These are phyloP conservation scores for Tuber microsphaerosporum DNA, from an alignment of 495 filamentous ascomycete species.

Conservation along the genomic window DNA sequence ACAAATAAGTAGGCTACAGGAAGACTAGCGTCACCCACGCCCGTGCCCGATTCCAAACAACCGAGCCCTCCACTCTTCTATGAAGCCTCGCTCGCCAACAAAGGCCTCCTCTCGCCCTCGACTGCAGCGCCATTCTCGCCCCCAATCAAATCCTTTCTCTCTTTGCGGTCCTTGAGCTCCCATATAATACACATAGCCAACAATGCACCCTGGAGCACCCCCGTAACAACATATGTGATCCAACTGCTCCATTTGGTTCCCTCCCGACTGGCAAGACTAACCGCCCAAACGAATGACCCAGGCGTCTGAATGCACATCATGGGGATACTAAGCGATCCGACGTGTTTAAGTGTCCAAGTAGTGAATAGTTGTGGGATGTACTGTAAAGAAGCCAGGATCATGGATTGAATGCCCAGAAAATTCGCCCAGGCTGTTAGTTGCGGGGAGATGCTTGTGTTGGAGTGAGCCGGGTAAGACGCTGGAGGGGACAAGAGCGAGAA, in stretches of 20 bases:
- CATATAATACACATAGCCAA: constrained; percentile 74
- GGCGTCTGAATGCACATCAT: constrained; percentile 99
- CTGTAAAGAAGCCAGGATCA: constrained; percentile 75
- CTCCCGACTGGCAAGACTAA: constrained; percentile 70
- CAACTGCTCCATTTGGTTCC: constrained; percentile 93
- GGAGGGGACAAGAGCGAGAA: constrained; percentile 39
- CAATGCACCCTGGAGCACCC: constrained; percentile 74
- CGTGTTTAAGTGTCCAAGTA: constrained; percentile 72
- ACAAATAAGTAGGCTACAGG: not conserved
- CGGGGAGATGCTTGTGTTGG: constrained; percentile 44
- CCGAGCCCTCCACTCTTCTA: not conserved
- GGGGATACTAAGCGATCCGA: constrained; percentile 83
- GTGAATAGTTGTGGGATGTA: constrained; percentile 93
- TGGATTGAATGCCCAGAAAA: constrained; percentile 67
- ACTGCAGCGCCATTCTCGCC: constrained; percentile 14
- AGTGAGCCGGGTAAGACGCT: not conserved
- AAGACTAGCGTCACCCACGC: not conserved
- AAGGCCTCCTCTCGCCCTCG: constrained; percentile 25
- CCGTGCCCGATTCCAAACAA: not conserved
- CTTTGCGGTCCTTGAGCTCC: constrained; percentile 48
- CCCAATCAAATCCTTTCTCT: constrained; percentile 13
- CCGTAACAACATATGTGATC: constrained; percentile 80
- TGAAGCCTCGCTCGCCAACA: constrained; percentile 28
- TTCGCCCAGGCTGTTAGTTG: constrained; percentile 72
- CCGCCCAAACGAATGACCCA: constrained; percentile 79